Base-by-base conservation (phyloP, 176 grass and related monocot genomes). In the Canna indica region DNA sequence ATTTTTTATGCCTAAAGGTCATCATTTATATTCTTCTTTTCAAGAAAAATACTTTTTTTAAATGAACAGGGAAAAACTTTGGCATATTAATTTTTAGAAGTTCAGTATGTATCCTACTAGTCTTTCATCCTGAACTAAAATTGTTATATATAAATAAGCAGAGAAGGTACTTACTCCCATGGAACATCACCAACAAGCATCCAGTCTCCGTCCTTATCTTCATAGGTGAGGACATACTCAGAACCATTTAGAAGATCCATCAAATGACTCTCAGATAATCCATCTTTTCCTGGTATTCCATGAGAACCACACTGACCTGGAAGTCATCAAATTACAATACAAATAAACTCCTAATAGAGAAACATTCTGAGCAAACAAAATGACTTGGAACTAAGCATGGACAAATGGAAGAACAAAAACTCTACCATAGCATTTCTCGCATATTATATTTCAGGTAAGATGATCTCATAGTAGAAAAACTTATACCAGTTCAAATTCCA, bases 101-200 rank as follows among this genome's bases (percentile, higher is more conserved):
- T 3, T 70, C 8, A 46, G 15, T 10, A 45, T 38, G 2, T 24
- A 46, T 68, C 66, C n/a, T 68, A 26, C 9, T 28, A 24, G 1
- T 29, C 39, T 46, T 16, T 68, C 25, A n/a, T n/a, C n/a, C 11
- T 28, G 16, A n/a, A 42, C 34, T 42, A 20, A 75, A 75, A 20
- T 14, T 0, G 13, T 44, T 17, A 31, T 30, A 22, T 47, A 36
- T 15, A 44, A 29, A 10, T 33, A 35, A 79, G 39, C 2, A 65
- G 26, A 68, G 45, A 72, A 67, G 60, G 32, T 16, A 80, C 86
- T 62, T 90, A 95, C 90, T 73, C 76, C 90, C 90, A 95, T 46
- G 90, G 90, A 27, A 95, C 90, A 29, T 95, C 86, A 71, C 90
- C 90, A 9, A 90, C 90, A 69, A 95, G 81, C 86, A 95, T 90